These are phyloP conservation scores for Mycena sp. DNA, from an alignment of 1,284 basidiomycete genomes.

Conservation along the genomic window DNA sequence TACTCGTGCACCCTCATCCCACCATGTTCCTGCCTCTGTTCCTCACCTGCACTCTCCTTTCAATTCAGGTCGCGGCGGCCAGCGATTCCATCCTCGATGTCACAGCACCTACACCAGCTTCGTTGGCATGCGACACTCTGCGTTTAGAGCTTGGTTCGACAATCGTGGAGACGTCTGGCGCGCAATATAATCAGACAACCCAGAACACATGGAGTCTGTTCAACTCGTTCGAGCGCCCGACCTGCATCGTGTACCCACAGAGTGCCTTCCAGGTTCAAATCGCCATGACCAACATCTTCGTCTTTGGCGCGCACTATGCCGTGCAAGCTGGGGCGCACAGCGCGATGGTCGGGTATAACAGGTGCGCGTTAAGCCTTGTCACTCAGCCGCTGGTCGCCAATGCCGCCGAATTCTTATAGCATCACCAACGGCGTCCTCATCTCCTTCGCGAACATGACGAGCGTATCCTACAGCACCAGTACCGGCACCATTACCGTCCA, in stretches of 20 bases:
- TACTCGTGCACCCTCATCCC: too few relatives aligned
- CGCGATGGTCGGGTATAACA: slow-evolving; percentile 37
- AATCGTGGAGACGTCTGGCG: slow-evolving; percentile 8
- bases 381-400: not conserved
- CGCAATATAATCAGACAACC: slow-evolving; percentile 17
- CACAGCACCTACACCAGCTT: not conserved
- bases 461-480: slow-evolving; percentile 42
- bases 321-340: slow-evolving; percentile 36
- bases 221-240: slow-evolving; percentile 26
- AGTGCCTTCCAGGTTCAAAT: slow-evolving; percentile 26
- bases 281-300: slow-evolving; percentile 33
- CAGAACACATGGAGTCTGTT: slow-evolving; percentile 29
- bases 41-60: too few relatives aligned
- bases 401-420: not conserved
- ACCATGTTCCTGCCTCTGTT: too few relatives aligned
- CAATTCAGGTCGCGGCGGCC: too few relatives aligned
- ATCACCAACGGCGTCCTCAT: slow-evolving; percentile 46
- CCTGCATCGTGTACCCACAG: slow-evolving; percentile 35
- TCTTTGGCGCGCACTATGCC: slow-evolving; percentile 25
- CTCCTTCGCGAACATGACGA: slow-evolving; percentile 47
- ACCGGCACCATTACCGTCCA: slow-evolving; percentile 47
- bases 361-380: slow-evolving; percentile 5
- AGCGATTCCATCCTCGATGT: too few relatives aligned
- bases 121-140: not conserved
- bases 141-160: not conserved